phyloP scores from a whole-genome alignment of 768 basidiomycete genomes.

The Xerocomellus dryophilus region DNA sequence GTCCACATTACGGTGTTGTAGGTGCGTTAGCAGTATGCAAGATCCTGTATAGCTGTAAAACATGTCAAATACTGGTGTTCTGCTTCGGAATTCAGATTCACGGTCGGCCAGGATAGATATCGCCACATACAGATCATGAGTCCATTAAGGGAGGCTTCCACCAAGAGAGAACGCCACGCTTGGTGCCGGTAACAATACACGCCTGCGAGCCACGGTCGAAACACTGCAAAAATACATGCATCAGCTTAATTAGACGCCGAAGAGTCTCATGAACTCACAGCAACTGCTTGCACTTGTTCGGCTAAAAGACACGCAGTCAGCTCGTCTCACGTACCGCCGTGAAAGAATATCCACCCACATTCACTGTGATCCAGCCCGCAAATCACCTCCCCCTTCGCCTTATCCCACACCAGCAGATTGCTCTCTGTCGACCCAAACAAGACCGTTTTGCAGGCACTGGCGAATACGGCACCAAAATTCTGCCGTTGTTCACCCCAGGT shows the following conservation, averaged over 20 bases:
- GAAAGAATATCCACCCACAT: slow-evolving; percentile 37
- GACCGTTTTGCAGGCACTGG: slow-evolving; percentile 49
- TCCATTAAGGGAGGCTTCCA: slow-evolving; percentile 41
- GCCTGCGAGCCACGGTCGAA: slow-evolving; percentile 42
- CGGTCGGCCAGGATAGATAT: background rate
- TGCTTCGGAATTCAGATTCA: slow-evolving; percentile 12
- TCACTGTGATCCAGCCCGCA: slow-evolving; percentile 62
- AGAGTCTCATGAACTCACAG: slow-evolving; percentile 26
- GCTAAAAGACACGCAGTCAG: slow-evolving; percentile 23
- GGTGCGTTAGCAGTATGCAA: slow-evolving; percentile 32
- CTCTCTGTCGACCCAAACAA: slow-evolving; percentile 55
- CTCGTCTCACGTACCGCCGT: background rate
- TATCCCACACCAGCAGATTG: slow-evolving; percentile 63
- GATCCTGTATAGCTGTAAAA: slow-evolving; percentile 21
- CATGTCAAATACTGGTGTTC: slow-evolving; percentile 2
- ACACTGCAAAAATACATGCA: slow-evolving; percentile 30
- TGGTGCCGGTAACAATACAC: slow-evolving; percentile 56
- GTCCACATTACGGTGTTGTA: slow-evolving; percentile 29
- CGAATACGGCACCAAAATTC: slow-evolving; percentile 51
- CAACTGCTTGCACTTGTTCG: slow-evolving; percentile 32
- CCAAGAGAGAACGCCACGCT: slow-evolving; percentile 53
- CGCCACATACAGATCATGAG: slow-evolving; percentile 27
- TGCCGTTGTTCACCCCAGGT: slow-evolving; percentile 28
- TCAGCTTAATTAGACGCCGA: slow-evolving; percentile 26
- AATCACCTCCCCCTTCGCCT: slow-evolving; percentile 47